Evolutionary conservation across 164 flowering plant species (phyloP), one percentile per base, ranked within the genome.

Genomic region (Umbellularia californica): DNA sequence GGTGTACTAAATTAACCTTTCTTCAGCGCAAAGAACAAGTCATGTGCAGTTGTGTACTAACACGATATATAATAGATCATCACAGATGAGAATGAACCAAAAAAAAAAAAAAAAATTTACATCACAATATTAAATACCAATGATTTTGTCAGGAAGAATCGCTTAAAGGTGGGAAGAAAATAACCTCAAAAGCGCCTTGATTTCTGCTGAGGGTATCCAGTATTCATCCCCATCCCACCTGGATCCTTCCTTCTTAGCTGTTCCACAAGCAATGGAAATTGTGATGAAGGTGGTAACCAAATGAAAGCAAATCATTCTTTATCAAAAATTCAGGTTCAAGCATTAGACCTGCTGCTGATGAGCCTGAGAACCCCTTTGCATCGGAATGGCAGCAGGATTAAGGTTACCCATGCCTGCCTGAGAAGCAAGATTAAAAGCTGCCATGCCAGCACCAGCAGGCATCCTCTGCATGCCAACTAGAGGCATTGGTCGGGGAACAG

Each of bases 221-320:
- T 50, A 52, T 76, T 76, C 91, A 89, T 86, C 62, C 97, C 95
- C 91, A 89, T 88, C 66, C 94, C 92, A 33, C 69, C 28, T 3
- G 90, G 88, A 47, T 93, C 99, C 80, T 95, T 93, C 79, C 99
- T 85, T 82, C 96, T 83, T 87, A 90, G 55, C 97, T 90, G 85
- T 75, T 76, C 67, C 27, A 68, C 52, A 51, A 74, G 19, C 35
- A 67, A 35, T 33, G 35, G 64, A 64, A 28, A 35, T 11, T 30
- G 47, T 68, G 50, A 24, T 11, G 19, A 73, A 51, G 50, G 28
- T 3, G 20, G 60, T 55, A 15, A 20, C 60, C 60, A 65, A 50
- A 66, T 13, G 14, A 50, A 7, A 5, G 47, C 3, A 22, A n/a
- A 25, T 7, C 12, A 3, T 63, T 28, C 23, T 17, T 50, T 22